These are phyloP conservation scores for Thalia dealbata DNA, from an alignment of 176 grass and related monocot genomes.

Conservation along the genomic window DNA sequence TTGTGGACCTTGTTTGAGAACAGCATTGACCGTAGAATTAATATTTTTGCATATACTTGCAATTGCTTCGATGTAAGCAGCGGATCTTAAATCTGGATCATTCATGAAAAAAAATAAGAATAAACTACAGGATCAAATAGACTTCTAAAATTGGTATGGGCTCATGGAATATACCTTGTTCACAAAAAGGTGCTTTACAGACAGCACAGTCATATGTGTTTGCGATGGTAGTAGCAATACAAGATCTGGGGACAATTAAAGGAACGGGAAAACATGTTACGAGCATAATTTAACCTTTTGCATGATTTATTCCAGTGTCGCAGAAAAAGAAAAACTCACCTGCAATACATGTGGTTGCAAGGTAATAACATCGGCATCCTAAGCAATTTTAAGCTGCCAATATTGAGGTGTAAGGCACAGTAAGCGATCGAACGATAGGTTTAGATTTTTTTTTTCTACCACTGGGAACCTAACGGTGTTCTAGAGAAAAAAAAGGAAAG, in stretches of 20 bases:
- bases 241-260: slow-evolving; percentile 37
- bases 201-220: slow-evolving; percentile 59
- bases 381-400: slow-evolving; percentile 66
- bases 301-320: neutral
- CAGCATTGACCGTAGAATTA: slow-evolving; percentile 52
- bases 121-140: neutral
- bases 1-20: slow-evolving; percentile 30
- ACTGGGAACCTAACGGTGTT: neutral
- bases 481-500: neutral
- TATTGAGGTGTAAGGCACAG: neutral
- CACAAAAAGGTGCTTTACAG: slow-evolving; percentile 50
- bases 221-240: slow-evolving; percentile 25
- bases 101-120: neutral
- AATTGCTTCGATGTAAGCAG: slow-evolving; percentile 57
- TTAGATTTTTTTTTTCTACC: too few relatives aligned
- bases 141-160: neutral
- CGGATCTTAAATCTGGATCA: slow-evolving; percentile 31
- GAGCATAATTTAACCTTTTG: neutral
- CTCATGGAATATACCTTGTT: slow-evolving; percentile 38
- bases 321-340: slow-evolving; percentile 22
- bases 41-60: slow-evolving; percentile 68
- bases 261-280: slow-evolving; percentile 1
- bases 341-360: slow-evolving; percentile 84
- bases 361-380: slow-evolving; percentile 61
- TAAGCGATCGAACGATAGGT: neutral